Evolutionary conservation across 1,139 yeast genomes (phyloP), one percentile per base, ranked within the genome.

Genomic region (Lodderomyces orthopsilosis): DNA sequence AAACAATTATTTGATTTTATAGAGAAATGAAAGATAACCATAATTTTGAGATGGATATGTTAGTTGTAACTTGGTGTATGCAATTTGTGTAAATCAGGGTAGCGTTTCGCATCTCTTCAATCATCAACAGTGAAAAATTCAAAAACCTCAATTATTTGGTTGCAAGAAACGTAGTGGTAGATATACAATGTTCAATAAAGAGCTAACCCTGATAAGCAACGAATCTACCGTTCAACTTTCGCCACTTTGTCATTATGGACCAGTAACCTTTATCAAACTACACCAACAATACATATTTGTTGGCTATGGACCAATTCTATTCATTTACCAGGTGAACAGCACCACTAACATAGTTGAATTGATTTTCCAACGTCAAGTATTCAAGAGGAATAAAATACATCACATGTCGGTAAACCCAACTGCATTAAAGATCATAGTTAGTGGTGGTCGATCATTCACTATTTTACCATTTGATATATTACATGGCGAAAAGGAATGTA

Each of bases 361-460:
- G 28, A 34, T 80, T 4, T 60, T 59, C 42, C 57, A 66, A n/a
- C 61, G 66, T 35, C 73, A 72, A 45, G 61, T 87, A 0, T 85
- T 93, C 57, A 60, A 65, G 18, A 73, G 83, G 47, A 89, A 89
- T 62, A 90, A 88, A 56, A 81, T 93, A 39, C 97, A 91, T 59
- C 85, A 87, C 17, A 79, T 93, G 21, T 39, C 22, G 3, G 15
- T 39, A 19, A 39, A 39, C 15, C 60, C 73, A 3, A 57, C 65
- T 36, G 52, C 55, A 1, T 61, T 61, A 5, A 55, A 52, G 18
- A 48, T 85, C 4, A 68, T 80, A 0, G 65, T 81, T 1, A 81
- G 82, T 67, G 98, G 98, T 24, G 91, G 81, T 1, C 72, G 89
- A 47, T 85, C 95, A 1, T 69, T 88, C 43, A 65, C 75, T 4